Conservation (phyloP, 164 flowering plant species). For the Chloranthus sessilifolius region DNA sequence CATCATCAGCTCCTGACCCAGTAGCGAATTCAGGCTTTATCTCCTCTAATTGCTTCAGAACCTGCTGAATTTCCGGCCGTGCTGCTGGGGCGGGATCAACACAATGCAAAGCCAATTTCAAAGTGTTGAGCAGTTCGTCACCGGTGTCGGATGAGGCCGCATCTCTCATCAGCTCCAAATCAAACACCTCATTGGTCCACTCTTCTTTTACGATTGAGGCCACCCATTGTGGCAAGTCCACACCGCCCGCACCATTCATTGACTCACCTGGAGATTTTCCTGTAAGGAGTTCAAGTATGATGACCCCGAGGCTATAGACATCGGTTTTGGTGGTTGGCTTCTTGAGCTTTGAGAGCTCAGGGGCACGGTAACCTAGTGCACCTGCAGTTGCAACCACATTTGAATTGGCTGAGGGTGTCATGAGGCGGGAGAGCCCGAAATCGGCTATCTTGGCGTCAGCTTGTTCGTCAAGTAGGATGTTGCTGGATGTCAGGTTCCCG, state of each 20-base stretch:
- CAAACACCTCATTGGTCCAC: constrained; percentile 95
- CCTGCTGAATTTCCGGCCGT: constrained; percentile 63
- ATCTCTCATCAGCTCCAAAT: constrained; percentile 77
- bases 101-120: constrained; percentile 79
- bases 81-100: constrained; percentile 77
- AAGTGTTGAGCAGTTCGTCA: constrained; percentile 71
- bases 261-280: constrained; percentile 80
- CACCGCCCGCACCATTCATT: constrained; percentile 51
- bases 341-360: constrained; percentile 74
- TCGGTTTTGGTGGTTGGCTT: constrained; percentile 70
- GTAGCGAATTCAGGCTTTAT: constrained; percentile 55
- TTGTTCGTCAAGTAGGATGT: constrained; percentile 65
- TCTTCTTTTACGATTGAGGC: constrained; percentile 90
- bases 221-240: constrained; percentile 91
- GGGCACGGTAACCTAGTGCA: constrained; percentile 77
- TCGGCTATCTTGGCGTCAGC: constrained; percentile 63
- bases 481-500: constrained; percentile 77
- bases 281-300: constrained; percentile 81
- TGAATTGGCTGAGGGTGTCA: constrained; percentile 63
- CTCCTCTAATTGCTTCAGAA: constrained; percentile 67
- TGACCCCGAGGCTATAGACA: constrained; percentile 83
- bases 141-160: constrained; percentile 31
- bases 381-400: constrained; percentile 72
- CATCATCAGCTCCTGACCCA: constrained; percentile 24
- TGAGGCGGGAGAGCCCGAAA: constrained; percentile 65